Evolutionary conservation across 208 protist genomes (phyloP), one percentile per base, ranked within the genome.

Genomic region (Leptomonas pyrrhocoris): DNA sequence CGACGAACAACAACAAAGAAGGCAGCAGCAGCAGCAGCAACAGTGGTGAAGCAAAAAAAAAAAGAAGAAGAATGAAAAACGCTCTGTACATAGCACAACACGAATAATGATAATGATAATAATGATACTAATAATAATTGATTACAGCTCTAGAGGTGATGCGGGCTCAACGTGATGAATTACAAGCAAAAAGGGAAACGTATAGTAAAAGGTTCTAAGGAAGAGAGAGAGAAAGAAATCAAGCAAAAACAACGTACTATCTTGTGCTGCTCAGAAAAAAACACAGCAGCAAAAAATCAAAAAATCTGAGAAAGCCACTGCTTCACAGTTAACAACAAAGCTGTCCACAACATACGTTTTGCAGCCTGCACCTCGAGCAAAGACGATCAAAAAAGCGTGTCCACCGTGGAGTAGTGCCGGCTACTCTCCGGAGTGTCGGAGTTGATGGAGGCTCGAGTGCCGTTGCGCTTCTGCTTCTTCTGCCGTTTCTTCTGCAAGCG

Each of bases 391-490:
- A 40, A 25, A 7, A 64, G 28, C 5, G 36, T 51, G 45, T 64
- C 45, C 46, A 75, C 53, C 13, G 42, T 56, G 25, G 23, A 54
- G 60, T 74, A 63, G 43, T 56, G 68, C 2, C 38, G 40, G 27
- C 19, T 58, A 6, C 13, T 21, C 23, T 19, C 34, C 11, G 27
- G 34, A 2, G 27, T 19, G 34, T 38, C 34, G 8, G 19, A 6
- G 50, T 48, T 21, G 1, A 1, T 19, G 2, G 21, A 18, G 15
- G 8, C 19, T 28, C 2, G 49, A 18, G 27, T 25, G 9, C 42
- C 31, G 9, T 27, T 51, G 40, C 28, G 2, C 43, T 31, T 36
- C 16, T 50, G 50, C 18, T 34, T 65, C 31, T 62, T 45, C 31
- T n/a, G n/a, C n/a, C n/a, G n/a, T n/a, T 68, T 57, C 53, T 60